phyloP scores from a whole-genome alignment of 2,329 filamentous ascomycete species.

The Pseudogymnoascus sp. region DNA sequence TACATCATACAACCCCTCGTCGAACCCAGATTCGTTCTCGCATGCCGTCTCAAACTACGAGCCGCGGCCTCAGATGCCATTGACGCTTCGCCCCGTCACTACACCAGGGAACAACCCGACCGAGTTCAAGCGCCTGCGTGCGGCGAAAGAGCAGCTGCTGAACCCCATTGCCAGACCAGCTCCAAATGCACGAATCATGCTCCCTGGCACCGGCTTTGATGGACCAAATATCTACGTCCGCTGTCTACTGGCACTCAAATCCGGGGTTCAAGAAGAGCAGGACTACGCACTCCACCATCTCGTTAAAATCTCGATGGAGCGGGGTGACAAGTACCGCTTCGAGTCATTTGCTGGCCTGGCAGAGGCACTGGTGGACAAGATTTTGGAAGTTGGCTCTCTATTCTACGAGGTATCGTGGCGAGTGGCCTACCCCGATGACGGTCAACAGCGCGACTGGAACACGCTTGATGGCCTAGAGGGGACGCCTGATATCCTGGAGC shows the following conservation, averaged over 20 bases:
- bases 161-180: slow-evolving; percentile 32
- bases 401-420: slow-evolving; percentile 81
- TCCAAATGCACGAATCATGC: slow-evolving; percentile 42
- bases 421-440: slow-evolving; percentile 60
- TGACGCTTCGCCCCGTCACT: slow-evolving; percentile 63
- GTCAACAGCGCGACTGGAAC: slow-evolving; percentile 40
- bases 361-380: slow-evolving; percentile 79
- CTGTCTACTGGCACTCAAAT: slow-evolving; percentile 75
- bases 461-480: slow-evolving; percentile 57
- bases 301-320: slow-evolving; percentile 90
- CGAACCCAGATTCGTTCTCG: slow-evolving; percentile 48
- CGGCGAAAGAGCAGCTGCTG: slow-evolving; percentile 30
- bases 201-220: slow-evolving; percentile 54
- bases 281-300: slow-evolving; percentile 90
- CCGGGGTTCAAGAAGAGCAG: slow-evolving; percentile 70
- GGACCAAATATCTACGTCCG: slow-evolving; percentile 88
- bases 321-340: slow-evolving; percentile 92
- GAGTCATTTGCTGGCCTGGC: slow-evolving; percentile 83
- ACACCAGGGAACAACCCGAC: slow-evolving; percentile 67
- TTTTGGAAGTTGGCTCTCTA: slow-evolving; percentile 65
- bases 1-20: slow-evolving; percentile 41
- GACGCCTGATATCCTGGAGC: slow-evolving; percentile 62
- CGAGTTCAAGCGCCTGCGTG: slow-evolving; percentile 53
- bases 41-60: slow-evolving; percentile 61
- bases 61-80: slow-evolving; percentile 50